A percentile compares a stretch with the other conserved stretches of the same genome.
phyloP scores from a whole-genome alignment of 352 stramenopile species.

The Pythium biforme region DNA sequence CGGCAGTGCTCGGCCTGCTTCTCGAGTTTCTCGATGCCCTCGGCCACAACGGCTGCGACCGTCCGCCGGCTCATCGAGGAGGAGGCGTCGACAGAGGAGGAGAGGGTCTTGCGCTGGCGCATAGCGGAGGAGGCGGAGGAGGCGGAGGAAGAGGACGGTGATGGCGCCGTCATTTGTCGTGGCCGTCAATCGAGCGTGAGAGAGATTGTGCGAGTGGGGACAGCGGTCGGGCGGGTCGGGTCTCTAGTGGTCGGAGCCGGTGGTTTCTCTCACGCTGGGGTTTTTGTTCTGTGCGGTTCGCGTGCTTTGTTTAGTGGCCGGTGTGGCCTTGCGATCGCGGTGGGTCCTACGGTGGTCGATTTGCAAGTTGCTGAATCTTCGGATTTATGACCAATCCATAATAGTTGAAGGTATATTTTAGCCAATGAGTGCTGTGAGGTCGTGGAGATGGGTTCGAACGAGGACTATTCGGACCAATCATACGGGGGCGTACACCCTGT shows the following conservation, averaged over 20 bases:
- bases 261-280: neutral
- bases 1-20: slow-evolving; percentile 56
- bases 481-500: no score
- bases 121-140: slow-evolving; percentile 3
- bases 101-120: slow-evolving; percentile 17
- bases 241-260: no score
- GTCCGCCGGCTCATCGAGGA: neutral
- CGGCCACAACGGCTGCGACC: slow-evolving; percentile 47
- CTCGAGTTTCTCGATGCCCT: slow-evolving; percentile 46
- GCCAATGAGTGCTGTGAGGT: neutral
- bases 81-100: neutral
- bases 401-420: neutral
- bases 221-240: no score
- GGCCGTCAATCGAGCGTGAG: neutral
- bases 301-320: neutral
- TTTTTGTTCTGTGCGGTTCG: neutral
- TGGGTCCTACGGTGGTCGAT: neutral
- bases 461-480: neutral
- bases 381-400: neutral
- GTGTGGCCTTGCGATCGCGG: neutral
- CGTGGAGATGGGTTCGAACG: neutral
- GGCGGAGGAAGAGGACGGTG: neutral
- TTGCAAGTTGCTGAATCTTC: neutral
- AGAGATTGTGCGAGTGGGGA: neutral
- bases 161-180: neutral